A percentile compares a stretch with the other conserved stretches of the same genome.
Evolutionary conservation across 352 stramenopile genomes (phyloP).

Genomic region (Globisporangium nunn): DNA sequence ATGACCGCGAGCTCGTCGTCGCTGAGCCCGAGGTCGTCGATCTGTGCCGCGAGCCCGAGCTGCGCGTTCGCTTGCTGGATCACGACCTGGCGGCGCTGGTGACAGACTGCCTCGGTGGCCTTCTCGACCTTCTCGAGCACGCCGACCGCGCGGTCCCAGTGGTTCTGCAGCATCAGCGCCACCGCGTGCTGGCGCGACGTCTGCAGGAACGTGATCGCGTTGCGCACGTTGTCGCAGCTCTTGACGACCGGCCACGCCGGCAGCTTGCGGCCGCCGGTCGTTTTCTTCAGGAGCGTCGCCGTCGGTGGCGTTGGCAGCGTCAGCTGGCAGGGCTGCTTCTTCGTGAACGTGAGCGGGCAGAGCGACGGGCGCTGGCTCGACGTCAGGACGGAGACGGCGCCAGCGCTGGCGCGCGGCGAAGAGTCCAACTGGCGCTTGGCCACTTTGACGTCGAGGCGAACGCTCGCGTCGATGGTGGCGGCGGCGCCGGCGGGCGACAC

Average conservation of each 20-base stretch:
- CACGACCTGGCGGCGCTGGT: constrained; percentile 56
- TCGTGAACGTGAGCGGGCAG: neutral
- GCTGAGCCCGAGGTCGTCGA: constrained; percentile 24
- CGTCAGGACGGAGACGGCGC: constrained; percentile 7
- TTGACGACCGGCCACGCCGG: constrained; percentile 35
- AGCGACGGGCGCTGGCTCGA: constrained; percentile 13
- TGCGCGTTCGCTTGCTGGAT: constrained; percentile 50
- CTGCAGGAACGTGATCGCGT: constrained; percentile 55
- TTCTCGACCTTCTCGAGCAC: constrained; percentile 74
- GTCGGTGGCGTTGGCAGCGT: neutral
- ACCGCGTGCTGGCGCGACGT: constrained; percentile 68
- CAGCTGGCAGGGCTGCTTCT: neutral
- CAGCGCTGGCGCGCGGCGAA: constrained; percentile 33
- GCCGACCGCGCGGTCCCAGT: constrained; percentile 65
- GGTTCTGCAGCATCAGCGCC: constrained; percentile 69
- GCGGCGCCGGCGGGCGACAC: constrained; percentile 12
- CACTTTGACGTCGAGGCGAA: constrained; percentile 31
- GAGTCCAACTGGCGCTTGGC: constrained; percentile 43
- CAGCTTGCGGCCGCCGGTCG: constrained; percentile 1
- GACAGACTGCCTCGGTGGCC: constrained; percentile 57
- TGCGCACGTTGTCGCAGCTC: constrained; percentile 54
- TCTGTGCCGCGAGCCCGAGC: constrained; percentile 23
- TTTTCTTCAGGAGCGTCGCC: neutral
- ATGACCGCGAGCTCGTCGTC: neutral
- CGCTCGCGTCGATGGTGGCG: constrained; percentile 16